phyloP scores from a whole-genome alignment of 2,329 filamentous ascomycete genomes.

The Phialophora tarda region DNA sequence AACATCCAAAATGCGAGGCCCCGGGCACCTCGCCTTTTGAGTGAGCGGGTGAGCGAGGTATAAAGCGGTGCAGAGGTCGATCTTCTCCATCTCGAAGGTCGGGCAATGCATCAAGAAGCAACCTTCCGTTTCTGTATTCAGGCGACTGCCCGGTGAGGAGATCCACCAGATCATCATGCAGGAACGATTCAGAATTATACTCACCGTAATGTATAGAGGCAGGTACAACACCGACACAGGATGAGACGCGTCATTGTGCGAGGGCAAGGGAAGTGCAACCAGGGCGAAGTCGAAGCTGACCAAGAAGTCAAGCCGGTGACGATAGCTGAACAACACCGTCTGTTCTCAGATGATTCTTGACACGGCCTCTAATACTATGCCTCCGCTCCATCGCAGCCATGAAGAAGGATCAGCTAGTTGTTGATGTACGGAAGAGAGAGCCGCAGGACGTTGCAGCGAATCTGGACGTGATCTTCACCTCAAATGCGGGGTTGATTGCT shows the following conservation, averaged over 20 bases:
- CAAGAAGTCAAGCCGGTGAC: background rate
- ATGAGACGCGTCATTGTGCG: background rate
- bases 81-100: slow-evolving; percentile 12
- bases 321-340: background rate
- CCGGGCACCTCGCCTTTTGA: slow-evolving; percentile 2
- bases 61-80: slow-evolving; percentile 1
- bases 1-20: background rate
- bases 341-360: background rate
- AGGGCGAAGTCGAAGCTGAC: background rate
- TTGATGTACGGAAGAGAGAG: slow-evolving; percentile 1
- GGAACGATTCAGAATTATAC: background rate
- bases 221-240: background rate
- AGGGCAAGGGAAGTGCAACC: background rate
- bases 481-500: slow-evolving; percentile 1
- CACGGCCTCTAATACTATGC: background rate
- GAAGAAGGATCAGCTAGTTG: background rate
- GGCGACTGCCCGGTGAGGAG: slow-evolving; percentile 12
- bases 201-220: background rate
- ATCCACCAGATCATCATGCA: background rate
- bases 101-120: background rate
- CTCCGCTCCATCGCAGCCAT: background rate
- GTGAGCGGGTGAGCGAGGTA: background rate
- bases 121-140: slow-evolving; percentile 11
- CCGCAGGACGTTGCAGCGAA: slow-evolving; percentile 4
- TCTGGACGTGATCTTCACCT: background rate